These are phyloP conservation scores for Cyclotella choctawhatcheeana DNA, from an alignment of 108 stramenopile genomes.

Conservation along the genomic window DNA sequence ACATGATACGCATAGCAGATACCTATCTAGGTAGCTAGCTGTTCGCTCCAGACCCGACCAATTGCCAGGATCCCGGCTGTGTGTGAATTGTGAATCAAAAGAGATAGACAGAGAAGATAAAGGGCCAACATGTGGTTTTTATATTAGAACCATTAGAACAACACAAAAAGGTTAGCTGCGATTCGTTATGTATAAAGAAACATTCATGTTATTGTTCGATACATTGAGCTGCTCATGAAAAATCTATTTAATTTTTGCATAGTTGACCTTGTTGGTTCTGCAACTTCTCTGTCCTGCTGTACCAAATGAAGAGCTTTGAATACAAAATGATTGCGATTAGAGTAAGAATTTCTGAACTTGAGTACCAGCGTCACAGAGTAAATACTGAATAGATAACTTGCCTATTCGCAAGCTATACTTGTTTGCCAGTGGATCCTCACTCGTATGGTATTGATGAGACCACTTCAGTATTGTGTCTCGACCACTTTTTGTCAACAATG, in stretches of 20 bases:
- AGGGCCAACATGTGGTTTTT: too few species aligned
- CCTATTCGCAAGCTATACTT: conserved; percentile 66
- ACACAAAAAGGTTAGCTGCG: too few species aligned
- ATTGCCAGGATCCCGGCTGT: too few species aligned
- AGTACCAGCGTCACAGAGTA: neutral
- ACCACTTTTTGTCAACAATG: conserved; percentile 32
- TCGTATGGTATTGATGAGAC: conserved; percentile 32
- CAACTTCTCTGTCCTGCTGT: conserved; percentile 63
- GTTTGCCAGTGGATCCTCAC: conserved; percentile 39
- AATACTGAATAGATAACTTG: neutral
- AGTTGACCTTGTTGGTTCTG: conserved; percentile 71
- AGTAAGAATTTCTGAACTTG: neutral
- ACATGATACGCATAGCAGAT: too few species aligned
- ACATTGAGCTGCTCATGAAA: conserved; percentile 63
- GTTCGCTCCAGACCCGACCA: too few species aligned
- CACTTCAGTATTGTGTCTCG: conserved; percentile 55
- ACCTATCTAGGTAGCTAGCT: too few species aligned
- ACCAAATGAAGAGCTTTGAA: conserved; percentile 54
- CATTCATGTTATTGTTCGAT: conserved; percentile 21
- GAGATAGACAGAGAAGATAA: too few species aligned
- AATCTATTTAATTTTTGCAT: conserved; percentile 83
- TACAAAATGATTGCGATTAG: too few species aligned
- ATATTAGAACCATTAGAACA: too few species aligned
- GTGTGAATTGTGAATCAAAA: too few species aligned
- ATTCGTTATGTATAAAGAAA: too few species aligned